These are phyloP conservation scores for Paraurostyla sp. DNA, from an alignment of 73 alveolate genomes.

Conservation along the genomic window DNA sequence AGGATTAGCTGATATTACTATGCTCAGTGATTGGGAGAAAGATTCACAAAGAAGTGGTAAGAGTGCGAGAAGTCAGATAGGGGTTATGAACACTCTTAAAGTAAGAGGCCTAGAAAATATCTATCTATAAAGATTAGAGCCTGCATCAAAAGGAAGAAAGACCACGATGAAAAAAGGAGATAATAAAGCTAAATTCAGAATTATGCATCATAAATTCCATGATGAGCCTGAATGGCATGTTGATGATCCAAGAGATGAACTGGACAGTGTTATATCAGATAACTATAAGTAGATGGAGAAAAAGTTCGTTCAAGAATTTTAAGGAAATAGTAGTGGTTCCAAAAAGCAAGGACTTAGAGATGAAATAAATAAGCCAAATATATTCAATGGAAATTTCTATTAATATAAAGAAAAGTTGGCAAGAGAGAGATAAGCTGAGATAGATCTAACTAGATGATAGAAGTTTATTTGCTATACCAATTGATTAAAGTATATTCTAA, in stretches of 20 bases:
- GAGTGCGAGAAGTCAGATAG: background rate
- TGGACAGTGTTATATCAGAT: constrained; percentile 32
- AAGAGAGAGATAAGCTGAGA: too few relatives aligned
- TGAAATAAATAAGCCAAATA: background rate
- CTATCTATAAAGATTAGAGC: constrained; percentile 74
- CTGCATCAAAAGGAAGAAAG: constrained; percentile 53
- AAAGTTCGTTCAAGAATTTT: constrained; percentile 2
- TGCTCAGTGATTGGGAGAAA: constrained; percentile 45
- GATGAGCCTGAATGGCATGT: constrained; percentile 56
- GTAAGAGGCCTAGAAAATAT: constrained; percentile 72
- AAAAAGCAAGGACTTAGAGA: background rate
- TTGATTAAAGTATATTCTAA: too few relatives aligned
- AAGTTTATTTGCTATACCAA: too few relatives aligned
- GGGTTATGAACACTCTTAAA: constrained; percentile 32
- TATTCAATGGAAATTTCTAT: background rate
- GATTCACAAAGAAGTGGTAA: constrained; percentile 2
- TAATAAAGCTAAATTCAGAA: constrained; percentile 51
- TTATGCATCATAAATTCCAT: constrained; percentile 28
- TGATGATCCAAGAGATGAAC: constrained; percentile 51
- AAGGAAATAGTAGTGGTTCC: background rate
- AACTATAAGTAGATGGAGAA: constrained; percentile 44
- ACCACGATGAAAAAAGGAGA: background rate
- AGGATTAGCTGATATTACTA: background rate
- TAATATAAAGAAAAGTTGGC: constrained; percentile 24
- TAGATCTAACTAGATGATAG: too few relatives aligned